Conservation (phyloP, 2,329 filamentous ascomycete genomes). For the Fusarium sp. region DNA sequence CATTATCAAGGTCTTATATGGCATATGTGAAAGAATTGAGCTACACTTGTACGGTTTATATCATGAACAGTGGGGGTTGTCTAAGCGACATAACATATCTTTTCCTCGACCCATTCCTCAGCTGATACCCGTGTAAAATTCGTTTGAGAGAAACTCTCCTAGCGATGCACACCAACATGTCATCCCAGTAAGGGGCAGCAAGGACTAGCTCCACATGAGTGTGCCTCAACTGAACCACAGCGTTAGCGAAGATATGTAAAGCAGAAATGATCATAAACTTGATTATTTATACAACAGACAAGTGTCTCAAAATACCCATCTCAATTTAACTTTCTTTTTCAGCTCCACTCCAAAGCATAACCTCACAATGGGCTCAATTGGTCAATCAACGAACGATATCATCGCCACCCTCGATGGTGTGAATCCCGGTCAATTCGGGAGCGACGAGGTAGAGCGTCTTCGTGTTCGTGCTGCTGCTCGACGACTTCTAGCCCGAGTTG, state of each 20-base stretch:
- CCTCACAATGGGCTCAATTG: background rate
- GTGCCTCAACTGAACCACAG: background rate
- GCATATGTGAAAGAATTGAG: too few relatives aligned
- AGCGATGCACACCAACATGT: background rate
- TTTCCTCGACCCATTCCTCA: background rate
- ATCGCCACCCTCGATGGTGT: conserved; percentile 20
- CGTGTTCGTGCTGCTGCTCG: conserved; percentile 25
- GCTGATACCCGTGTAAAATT: background rate
- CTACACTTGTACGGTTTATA: too few relatives aligned
- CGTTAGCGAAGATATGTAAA: fast-evolving
- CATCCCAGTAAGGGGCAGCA: background rate
- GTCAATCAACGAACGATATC: background rate
- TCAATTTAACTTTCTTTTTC: background rate
- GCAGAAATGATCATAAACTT: background rate
- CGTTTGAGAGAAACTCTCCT: background rate
- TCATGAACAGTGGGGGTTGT: too few relatives aligned
- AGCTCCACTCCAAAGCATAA: background rate
- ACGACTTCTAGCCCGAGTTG: conserved; percentile 17
- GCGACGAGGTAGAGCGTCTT: conserved; percentile 31
- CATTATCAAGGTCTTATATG: background rate
- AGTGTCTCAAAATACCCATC: background rate
- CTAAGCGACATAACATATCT: background rate
- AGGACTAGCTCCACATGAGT: background rate
- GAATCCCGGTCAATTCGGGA: background rate
- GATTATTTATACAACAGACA: background rate